Evolutionary conservation across 805 yeast genomes (phyloP).

Genomic region (Yamadazyma kitorensis): DNA sequence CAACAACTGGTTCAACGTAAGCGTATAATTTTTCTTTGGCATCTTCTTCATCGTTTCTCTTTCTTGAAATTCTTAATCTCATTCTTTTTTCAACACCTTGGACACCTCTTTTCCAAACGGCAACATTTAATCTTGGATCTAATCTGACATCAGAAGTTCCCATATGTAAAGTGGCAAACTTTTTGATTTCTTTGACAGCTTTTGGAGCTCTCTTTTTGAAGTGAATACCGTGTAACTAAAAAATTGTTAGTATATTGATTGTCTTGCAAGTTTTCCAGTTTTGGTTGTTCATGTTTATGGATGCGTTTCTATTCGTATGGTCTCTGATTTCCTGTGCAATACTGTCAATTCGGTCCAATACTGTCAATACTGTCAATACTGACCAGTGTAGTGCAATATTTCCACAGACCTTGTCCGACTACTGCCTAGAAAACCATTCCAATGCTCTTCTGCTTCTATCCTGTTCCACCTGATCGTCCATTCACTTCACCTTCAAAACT

Average conservation of each 20-base stretch:
- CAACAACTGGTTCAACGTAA: constrained; percentile 95
- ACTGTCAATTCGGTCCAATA: too few species aligned
- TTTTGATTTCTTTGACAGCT: constrained; percentile 99
- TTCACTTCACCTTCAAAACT: too few species aligned
- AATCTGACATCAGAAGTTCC: constrained; percentile 99
- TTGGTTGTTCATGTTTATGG: too few species aligned
- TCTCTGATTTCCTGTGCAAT: too few species aligned
- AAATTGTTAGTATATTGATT: constrained; percentile 34
- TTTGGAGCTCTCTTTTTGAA: constrained; percentile 99
- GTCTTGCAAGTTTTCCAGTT: too few species aligned
- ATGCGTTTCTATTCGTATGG: too few species aligned
- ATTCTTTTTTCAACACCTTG: constrained; percentile 98
- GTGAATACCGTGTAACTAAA: constrained; percentile 94
- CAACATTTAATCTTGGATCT: constrained; percentile 98
- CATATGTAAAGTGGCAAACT: constrained; percentile 98
- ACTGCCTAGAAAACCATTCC: too few species aligned
- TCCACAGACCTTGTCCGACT: too few species aligned
- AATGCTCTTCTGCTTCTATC: too few species aligned
- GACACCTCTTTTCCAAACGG: constrained; percentile 99
- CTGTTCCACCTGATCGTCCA: too few species aligned
- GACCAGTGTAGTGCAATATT: too few species aligned
- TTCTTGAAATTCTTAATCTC: constrained; percentile 98
- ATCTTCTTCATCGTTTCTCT: constrained; percentile 99
- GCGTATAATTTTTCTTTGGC: constrained; percentile 98
- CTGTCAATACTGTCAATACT: too few species aligned